Percentiles rank a stretch among this genome's conserved stretches.
phyloP scores from a whole-genome alignment of 805 yeast genomes.

The Candida succiphila region DNA sequence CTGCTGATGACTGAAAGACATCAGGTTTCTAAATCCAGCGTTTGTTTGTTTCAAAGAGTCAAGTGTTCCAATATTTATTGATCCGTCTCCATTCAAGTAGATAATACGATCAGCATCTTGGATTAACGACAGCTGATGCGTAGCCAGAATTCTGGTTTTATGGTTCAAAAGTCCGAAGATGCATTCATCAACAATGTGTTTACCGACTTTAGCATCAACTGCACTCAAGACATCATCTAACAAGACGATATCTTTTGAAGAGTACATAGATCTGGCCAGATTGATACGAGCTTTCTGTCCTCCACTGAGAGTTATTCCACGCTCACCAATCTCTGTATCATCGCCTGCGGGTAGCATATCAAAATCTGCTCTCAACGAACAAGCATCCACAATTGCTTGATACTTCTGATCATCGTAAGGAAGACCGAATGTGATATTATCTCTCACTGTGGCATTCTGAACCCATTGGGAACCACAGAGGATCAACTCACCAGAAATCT shows the following conservation, averaged over 20 bases:
- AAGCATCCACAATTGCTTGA: conserved; percentile 44
- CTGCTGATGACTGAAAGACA: conserved; percentile 31
- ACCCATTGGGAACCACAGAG: conserved; percentile 71
- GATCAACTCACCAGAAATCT: conserved; percentile 41
- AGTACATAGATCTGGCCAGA: conserved; percentile 70
- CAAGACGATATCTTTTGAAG: conserved; percentile 53
- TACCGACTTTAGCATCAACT: conserved; percentile 75
- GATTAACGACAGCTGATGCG: conserved; percentile 63
- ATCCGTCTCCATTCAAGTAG: conserved; percentile 48
- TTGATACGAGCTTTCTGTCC: conserved; percentile 81
- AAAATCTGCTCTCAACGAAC: conserved; percentile 60
- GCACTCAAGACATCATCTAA: conserved; percentile 75
- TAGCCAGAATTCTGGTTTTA: conserved; percentile 59
- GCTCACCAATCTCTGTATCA: conserved; percentile 71
- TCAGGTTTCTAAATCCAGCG: conserved; percentile 33
- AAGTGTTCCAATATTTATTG: conserved; percentile 44
- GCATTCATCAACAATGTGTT: conserved; percentile 57
- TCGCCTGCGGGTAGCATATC: conserved; percentile 67
- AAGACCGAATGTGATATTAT: conserved; percentile 62
- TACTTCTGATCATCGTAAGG: conserved; percentile 43
- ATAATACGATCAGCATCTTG: conserved; percentile 55
- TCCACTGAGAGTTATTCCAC: conserved; percentile 81
- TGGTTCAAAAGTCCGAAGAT: conserved; percentile 39
- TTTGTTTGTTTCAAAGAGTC: conserved; percentile 36
- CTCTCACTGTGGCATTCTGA: conserved; percentile 69